Conservation (phyloP, 169 alveolate genomes). For the Plasmodium vinckei region DNA sequence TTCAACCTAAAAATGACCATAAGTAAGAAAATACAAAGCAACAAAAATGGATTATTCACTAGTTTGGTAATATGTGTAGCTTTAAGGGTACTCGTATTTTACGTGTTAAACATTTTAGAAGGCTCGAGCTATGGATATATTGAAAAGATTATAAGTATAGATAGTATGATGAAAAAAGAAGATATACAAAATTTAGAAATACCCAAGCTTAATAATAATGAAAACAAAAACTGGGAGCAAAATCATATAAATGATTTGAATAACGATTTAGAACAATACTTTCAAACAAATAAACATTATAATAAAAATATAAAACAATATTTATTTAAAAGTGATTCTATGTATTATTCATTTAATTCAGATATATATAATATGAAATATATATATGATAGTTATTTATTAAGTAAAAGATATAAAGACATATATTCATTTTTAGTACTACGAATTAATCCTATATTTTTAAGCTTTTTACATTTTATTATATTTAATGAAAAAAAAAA, state of each 20-base stretch:
- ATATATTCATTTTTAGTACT: conserved; percentile 19
- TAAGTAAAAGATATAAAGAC: conserved; percentile 20
- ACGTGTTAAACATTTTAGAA: conserved; percentile 11
- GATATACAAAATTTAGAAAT: background rate
- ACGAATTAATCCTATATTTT: conserved; percentile 39
- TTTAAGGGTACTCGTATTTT: conserved; percentile 18
- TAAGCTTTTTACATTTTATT: conserved; percentile 20
- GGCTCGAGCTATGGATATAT: conserved; percentile 48
- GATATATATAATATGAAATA: conserved; percentile 61
- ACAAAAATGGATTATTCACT: background rate
- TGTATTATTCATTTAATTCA: conserved; percentile 63
- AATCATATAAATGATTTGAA: background rate
- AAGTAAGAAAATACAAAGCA: too few species aligned
- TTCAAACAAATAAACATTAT: conserved; percentile 33
- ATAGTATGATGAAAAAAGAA: background rate
- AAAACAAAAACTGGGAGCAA: background rate
- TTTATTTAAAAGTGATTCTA: conserved; percentile 47
- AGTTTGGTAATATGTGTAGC: conserved; percentile 16
- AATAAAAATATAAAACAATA: conserved; percentile 12
- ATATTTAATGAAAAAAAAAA: background rate
- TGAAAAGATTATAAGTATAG: conserved; percentile 15
- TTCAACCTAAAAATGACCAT: too few species aligned
- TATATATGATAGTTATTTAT: conserved; percentile 46
- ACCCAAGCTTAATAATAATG: background rate
- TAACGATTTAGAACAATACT: conserved; percentile 10